phyloP scores from a whole-genome alignment of 192 early-diverging fungal genomes.

The Entomortierella lignicola region DNA sequence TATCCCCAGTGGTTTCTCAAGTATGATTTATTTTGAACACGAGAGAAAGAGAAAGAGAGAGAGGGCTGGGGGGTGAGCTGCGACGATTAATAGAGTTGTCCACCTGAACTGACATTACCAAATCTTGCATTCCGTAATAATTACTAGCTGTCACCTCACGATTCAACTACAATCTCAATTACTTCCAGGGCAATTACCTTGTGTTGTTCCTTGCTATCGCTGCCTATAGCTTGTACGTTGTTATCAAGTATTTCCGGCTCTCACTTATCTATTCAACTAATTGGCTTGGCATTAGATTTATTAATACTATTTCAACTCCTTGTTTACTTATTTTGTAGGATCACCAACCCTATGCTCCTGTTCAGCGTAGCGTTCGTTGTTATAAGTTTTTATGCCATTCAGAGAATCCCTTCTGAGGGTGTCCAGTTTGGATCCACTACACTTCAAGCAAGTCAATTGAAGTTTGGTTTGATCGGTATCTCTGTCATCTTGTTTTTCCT shows the following conservation, averaged over 20 bases:
- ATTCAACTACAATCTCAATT: constrained; percentile 67
- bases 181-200: constrained; percentile 72
- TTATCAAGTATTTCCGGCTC: background rate
- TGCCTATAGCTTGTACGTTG: constrained; percentile 66
- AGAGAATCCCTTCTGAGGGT: constrained; percentile 58
- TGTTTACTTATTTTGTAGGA: constrained; percentile 27
- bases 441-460: constrained; percentile 56
- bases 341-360: constrained; percentile 62
- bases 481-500: constrained; percentile 65
- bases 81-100: background rate
- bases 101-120: too few relatives aligned
- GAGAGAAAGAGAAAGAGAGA: too few relatives aligned
- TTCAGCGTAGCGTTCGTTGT: constrained; percentile 64
- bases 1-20: constrained; percentile 54
- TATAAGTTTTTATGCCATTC: constrained; percentile 61
- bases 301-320: background rate
- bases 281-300: background rate
- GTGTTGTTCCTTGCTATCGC: constrained; percentile 65
- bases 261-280: too few relatives aligned
- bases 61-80: background rate
- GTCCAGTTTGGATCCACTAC: constrained; percentile 49
- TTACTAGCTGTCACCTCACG: constrained; percentile 50
- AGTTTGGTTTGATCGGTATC: constrained; percentile 53
- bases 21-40: constrained; percentile 10
- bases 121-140: background rate